phyloP scores from a whole-genome alignment of 768 basidiomycete genomes.

The Phanerochaete carnosa region DNA sequence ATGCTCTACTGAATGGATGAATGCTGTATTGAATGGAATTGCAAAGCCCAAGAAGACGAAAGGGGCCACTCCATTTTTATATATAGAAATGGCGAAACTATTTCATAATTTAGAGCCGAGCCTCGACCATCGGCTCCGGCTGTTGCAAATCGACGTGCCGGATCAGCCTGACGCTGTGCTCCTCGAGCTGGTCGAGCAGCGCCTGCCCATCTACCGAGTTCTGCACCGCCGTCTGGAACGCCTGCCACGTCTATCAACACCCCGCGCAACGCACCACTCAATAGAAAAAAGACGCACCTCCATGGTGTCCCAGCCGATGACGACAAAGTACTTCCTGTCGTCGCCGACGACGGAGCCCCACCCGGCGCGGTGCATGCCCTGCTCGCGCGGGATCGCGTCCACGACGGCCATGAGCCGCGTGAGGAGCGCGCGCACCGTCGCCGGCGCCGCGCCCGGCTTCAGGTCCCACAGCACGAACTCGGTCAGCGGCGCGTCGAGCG shows the following conservation, averaged over 20 bases:
- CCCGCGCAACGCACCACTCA: background rate
- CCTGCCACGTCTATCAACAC: background rate
- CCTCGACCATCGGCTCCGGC: background rate
- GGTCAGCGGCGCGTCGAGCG: slow-evolving; percentile 6
- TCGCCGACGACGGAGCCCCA: slow-evolving; percentile 8
- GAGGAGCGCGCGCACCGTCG: slow-evolving; percentile 2
- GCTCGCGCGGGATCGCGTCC: slow-evolving; percentile 4
- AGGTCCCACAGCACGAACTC: slow-evolving; percentile 13
- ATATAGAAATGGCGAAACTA: no score
- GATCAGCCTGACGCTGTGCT: slow-evolving; percentile 1
- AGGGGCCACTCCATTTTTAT: background rate
- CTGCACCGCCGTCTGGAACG: slow-evolving; percentile 7
- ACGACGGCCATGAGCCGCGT: slow-evolving; percentile 7
- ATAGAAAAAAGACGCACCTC: slow-evolving; percentile 1
- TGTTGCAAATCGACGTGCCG: slow-evolving; percentile 3
- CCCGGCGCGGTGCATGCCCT: slow-evolving; percentile 10
- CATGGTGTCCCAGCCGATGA: slow-evolving; percentile 14
- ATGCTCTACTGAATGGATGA: background rate
- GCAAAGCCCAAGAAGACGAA: background rate
- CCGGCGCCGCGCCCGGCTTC: background rate
- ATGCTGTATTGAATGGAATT: no score
- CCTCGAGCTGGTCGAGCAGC: slow-evolving; percentile 5
- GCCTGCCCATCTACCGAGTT: slow-evolving; percentile 11
- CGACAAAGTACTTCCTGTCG: slow-evolving; percentile 9
- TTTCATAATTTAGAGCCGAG: background rate